Evolutionary conservation across 164 flowering plant species (phyloP).

Genomic region (Sextonia rubra): DNA sequence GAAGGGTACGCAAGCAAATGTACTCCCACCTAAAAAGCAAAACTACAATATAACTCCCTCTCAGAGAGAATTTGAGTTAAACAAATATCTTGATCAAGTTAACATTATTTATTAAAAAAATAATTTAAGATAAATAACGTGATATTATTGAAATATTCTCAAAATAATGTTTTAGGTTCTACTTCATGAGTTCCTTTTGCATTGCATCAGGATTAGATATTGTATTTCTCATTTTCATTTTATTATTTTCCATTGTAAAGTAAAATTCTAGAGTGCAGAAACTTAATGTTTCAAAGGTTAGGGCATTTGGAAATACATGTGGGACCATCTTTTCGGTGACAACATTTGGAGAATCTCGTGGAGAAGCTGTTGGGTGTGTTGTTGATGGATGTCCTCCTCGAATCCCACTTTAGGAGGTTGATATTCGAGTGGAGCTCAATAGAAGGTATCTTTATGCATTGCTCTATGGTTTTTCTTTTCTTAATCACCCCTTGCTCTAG

Average conservation of each 20-base stretch:
- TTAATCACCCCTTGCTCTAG: neutral
- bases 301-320: slow-evolving; percentile 78
- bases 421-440: slow-evolving; percentile 84
- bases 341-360: slow-evolving; percentile 98
- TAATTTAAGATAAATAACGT: neutral
- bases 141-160: neutral
- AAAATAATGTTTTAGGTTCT: neutral
- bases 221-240: neutral
- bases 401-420: slow-evolving; percentile 75
- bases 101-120: too few species aligned
- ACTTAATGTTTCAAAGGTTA: slow-evolving; percentile 43
- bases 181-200: neutral
- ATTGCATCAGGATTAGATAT: neutral
- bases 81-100: too few species aligned
- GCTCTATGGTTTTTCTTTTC: too few species aligned
- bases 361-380: slow-evolving; percentile 96
- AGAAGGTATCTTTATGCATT: slow-evolving; percentile 53
- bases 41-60: too few species aligned
- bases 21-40: too few species aligned
- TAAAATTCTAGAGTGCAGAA: neutral
- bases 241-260: neutral
- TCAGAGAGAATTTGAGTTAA: too few species aligned
- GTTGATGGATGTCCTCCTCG: slow-evolving; percentile 98
- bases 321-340: slow-evolving; percentile 81
- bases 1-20: too few species aligned